Evolutionary conservation across 163 green algal genomes (phyloP), one percentile per base, ranked within the genome.

Genomic region (Scenedesmus sp.): DNA sequence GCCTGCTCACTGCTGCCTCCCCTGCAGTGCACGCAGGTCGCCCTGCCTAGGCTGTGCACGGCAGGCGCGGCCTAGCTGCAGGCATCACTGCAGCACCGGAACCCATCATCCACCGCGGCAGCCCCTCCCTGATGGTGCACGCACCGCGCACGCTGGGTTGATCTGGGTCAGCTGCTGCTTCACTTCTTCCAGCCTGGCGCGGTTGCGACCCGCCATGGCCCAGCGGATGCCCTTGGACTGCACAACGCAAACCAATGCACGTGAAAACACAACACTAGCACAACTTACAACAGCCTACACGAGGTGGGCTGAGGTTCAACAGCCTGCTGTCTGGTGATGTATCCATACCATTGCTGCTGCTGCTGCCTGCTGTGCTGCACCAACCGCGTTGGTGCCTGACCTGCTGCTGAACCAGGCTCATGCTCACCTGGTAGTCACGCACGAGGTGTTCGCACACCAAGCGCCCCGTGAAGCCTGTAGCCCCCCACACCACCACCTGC

Each of bases 391-490:
- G 59, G 22, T 72, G 22, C 59, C 24, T 72, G 51, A 61, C 51
- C 51, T 61, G 51, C 51, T 61, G 59, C 59, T 13, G 59, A 24
- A 35, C 3, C 37, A 37, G 7, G 2, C 40, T 83, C 12, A 2
- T 40, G 3, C 78, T 46, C 35, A 96, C 95, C 89, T 96, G 93
- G 85, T 98, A 98, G 40, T 96, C 91, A 0, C 86, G 56, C 0
- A 94, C 94, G 0, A 98, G 91, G 76, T 98, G 96, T 93, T 98
- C 95, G 46, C 92, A 96, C 1, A 98, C 96, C 3, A 98, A 89
- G 1, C 92, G 88, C 0, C 96, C 96, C 0, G 96, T 98, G 84
- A 98, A 98, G 22, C 97, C 97, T 40, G 93, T 96, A 18, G 95
- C 95, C 51, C 97, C 97, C 92, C 93, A 98, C 0, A 98, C 94